Evolutionary conservation across 768 basidiomycete species (phyloP).

Genomic region (Amanita rimosa): DNA sequence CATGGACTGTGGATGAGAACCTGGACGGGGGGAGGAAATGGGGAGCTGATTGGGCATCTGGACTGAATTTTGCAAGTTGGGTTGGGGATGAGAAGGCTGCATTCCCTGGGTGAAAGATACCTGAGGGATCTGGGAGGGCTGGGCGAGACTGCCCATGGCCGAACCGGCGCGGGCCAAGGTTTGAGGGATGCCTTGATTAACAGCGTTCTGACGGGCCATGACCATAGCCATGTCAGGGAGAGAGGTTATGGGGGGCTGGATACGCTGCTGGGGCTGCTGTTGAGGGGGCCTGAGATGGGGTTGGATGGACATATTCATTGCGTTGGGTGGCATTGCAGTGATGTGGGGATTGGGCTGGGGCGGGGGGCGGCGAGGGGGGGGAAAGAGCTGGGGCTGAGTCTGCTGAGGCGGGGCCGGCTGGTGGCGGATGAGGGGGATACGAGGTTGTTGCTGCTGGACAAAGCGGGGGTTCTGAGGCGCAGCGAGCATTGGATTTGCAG

Average conservation of each 20-base stretch:
- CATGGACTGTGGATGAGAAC: conserved; percentile 25
- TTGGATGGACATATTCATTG: conserved; percentile 29
- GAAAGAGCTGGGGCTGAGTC: conserved; percentile 27
- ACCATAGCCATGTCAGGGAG: conserved; percentile 25
- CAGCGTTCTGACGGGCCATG: conserved; percentile 27
- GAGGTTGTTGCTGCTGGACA: conserved; percentile 21
- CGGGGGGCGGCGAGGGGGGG: conserved; percentile 40
- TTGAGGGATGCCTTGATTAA: conserved; percentile 27
- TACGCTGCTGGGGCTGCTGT: conserved; percentile 24
- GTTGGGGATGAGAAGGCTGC: conserved; percentile 23
- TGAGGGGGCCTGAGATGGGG: conserved; percentile 22
- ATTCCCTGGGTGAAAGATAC: conserved; percentile 22
- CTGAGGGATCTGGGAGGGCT: conserved; percentile 20
- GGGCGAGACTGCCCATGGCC: conserved; percentile 34
- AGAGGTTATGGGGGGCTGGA: conserved; percentile 25
- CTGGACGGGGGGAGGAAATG: conserved; percentile 30
- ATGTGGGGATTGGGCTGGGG: conserved; percentile 42
- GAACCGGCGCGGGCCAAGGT: conserved; percentile 32
- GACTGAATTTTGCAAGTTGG: conserved; percentile 25
- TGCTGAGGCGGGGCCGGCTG: conserved; percentile 14
- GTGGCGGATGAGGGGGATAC: conserved; percentile 25
- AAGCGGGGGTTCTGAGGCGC: conserved; percentile 8
- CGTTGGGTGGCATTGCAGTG: conserved; percentile 20
- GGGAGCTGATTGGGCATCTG: conserved; percentile 26
- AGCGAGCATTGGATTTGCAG: background rate